Evolutionary conservation across 345 rosid species (phyloP).

Genomic region (Capsella bursapastoris): DNA sequence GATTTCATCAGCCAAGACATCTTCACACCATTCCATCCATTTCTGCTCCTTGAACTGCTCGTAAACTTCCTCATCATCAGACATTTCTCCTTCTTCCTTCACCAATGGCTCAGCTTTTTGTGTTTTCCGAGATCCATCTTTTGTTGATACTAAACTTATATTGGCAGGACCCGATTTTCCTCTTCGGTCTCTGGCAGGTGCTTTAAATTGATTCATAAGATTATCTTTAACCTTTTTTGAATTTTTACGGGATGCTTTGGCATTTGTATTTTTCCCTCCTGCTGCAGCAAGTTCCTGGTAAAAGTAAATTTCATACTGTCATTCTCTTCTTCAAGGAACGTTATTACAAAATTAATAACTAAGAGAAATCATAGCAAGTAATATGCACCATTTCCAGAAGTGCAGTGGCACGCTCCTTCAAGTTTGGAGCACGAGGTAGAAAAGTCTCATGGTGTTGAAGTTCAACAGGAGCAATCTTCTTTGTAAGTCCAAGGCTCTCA

Average conservation of each 20-base stretch:
- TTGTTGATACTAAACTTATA: slow-evolving; percentile 47
- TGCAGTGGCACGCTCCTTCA: slow-evolving; percentile 98
- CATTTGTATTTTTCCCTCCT: slow-evolving; percentile 71
- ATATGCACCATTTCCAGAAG: slow-evolving; percentile 87
- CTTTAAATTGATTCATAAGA: slow-evolving; percentile 49
- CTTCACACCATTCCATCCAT: slow-evolving; percentile 99
- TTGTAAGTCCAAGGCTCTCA: slow-evolving; percentile 85
- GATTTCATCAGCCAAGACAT: slow-evolving; percentile 78
- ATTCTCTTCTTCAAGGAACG: not conserved
- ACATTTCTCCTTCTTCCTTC: slow-evolving; percentile 99
- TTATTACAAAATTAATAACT: not conserved
- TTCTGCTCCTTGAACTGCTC: slow-evolving; percentile 98
- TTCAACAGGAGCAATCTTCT: slow-evolving; percentile 98
- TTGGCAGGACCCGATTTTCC: slow-evolving; percentile 57
- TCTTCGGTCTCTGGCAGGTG: slow-evolving; percentile 60
- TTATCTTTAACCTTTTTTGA: slow-evolving; percentile 69
- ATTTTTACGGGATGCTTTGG: slow-evolving; percentile 71
- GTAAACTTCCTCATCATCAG: slow-evolving; percentile 88
- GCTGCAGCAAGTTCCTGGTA: slow-evolving; percentile 79
- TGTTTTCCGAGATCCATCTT: slow-evolving; percentile 63
- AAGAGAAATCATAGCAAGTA: slow-evolving; percentile 12
- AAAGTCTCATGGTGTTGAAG: slow-evolving; percentile 99
- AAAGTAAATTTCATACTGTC: slow-evolving; percentile 24
- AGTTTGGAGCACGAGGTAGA: slow-evolving; percentile 96
- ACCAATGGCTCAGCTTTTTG: slow-evolving; percentile 71